Conservation (phyloP, 2,329 filamentous ascomycete species). For the Cucurbitaria berberidis region DNA sequence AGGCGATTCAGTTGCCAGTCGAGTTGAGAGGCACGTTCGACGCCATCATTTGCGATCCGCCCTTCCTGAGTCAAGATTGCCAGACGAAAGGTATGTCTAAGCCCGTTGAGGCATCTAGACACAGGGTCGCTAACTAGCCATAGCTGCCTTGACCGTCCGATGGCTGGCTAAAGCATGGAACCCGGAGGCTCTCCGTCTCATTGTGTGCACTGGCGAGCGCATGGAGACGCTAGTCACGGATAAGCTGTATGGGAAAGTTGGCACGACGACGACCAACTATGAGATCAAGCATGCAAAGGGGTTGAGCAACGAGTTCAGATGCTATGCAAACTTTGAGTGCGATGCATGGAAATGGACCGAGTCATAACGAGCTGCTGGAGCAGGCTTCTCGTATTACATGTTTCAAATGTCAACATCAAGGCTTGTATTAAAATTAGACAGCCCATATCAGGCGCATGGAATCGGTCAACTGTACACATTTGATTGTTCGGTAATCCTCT, state of each 20-base stretch:
- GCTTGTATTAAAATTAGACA: too few relatives aligned
- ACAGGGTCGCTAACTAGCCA: constrained; percentile 11
- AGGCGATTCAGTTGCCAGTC: constrained; percentile 69
- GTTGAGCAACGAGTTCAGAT: constrained; percentile 80
- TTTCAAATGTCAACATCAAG: too few relatives aligned
- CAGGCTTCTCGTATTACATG: neutral
- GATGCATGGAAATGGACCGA: constrained; percentile 49
- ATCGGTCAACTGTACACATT: too few relatives aligned
- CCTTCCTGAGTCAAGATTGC: constrained; percentile 80
- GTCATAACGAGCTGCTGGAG: constrained; percentile 7
- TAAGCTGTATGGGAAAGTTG: constrained; percentile 71
- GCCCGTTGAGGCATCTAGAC: neutral
- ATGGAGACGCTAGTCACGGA: constrained; percentile 67
- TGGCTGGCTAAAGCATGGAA: constrained; percentile 67
- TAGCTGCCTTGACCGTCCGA: constrained; percentile 75
- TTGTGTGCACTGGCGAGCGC: constrained; percentile 79
- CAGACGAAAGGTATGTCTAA: constrained; percentile 70
- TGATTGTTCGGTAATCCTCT: too few relatives aligned
- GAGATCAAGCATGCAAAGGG: constrained; percentile 73
- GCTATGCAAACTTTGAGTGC: constrained; percentile 79
- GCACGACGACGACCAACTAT: constrained; percentile 70
- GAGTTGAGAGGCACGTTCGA: constrained; percentile 69
- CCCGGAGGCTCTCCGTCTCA: constrained; percentile 52
- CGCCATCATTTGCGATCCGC: constrained; percentile 76
- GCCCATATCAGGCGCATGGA: neutral